phyloP scores from a whole-genome alignment of 768 basidiomycete genomes.

The Multifurca ochricompacta region DNA sequence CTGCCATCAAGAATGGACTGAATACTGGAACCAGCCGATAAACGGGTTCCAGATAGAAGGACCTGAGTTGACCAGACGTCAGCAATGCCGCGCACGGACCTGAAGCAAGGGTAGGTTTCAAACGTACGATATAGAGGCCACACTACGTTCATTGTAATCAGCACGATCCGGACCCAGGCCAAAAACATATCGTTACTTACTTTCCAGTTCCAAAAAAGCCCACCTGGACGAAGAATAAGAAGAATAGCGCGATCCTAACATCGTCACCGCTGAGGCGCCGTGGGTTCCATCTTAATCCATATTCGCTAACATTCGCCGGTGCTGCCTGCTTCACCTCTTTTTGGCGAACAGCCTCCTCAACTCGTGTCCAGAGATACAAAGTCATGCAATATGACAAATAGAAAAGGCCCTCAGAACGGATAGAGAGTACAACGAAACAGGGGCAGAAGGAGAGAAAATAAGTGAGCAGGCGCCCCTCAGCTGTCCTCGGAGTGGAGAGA shows the following conservation, averaged over 20 bases:
- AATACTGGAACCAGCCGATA: slow-evolving; percentile 83
- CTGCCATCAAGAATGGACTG: slow-evolving; percentile 76
- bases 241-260: slow-evolving; percentile 68
- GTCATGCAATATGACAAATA: slow-evolving; percentile 60
- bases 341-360: slow-evolving; percentile 39
- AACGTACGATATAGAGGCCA: slow-evolving; percentile 19
- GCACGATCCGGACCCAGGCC: neutral
- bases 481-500: slow-evolving; percentile 38
- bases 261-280: slow-evolving; percentile 37
- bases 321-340: neutral
- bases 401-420: slow-evolving; percentile 77
- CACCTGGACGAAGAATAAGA: slow-evolving; percentile 80
- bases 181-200: slow-evolving; percentile 35
- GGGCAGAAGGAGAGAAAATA: slow-evolving; percentile 68
- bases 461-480: slow-evolving; percentile 45
- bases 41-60: slow-evolving; percentile 83
- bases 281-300: slow-evolving; percentile 20
- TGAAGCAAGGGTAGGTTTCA: neutral
- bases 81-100: neutral
- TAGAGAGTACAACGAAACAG: slow-evolving; percentile 72
- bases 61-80: slow-evolving; percentile 63
- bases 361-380: slow-evolving; percentile 57
- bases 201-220: slow-evolving; percentile 84
- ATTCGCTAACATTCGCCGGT: neutral
- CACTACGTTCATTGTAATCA: slow-evolving; percentile 18